phyloP scores from a whole-genome alignment of 306 rosid genomes.

The Boehmeria nivea region DNA sequence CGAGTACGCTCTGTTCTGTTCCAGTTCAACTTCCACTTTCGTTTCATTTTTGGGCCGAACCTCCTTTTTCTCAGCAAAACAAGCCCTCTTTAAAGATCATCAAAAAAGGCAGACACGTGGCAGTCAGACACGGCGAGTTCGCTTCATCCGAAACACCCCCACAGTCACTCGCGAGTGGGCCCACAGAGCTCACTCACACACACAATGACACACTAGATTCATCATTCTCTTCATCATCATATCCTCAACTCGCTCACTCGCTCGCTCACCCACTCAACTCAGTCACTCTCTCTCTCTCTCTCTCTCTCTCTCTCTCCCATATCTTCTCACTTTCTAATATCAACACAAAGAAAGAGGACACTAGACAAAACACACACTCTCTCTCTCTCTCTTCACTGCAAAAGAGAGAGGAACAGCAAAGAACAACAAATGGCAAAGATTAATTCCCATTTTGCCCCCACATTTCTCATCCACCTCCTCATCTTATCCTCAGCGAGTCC shows the following conservation, averaged over 20 bases:
- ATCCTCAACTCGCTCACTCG: neutral
- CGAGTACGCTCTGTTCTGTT: no score
- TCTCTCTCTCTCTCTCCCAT: neutral
- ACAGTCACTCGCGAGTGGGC: slow-evolving; percentile 8
- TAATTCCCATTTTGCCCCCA: slow-evolving; percentile 57
- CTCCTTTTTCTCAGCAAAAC: neutral
- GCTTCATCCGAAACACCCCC: neutral
- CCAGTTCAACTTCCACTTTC: no score
- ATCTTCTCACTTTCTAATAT: slow-evolving; percentile 4
- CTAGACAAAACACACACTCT: neutral
- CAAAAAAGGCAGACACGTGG: neutral
- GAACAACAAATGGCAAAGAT: slow-evolving; percentile 33
- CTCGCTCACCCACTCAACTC: neutral
- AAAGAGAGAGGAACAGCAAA: slow-evolving; percentile 15
- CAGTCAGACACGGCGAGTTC: neutral
- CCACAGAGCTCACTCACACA: no score
- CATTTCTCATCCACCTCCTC: slow-evolving; percentile 13
- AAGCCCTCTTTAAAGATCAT: no score
- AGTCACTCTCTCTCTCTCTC: slow-evolving; percentile 1
- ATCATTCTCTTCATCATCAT: no score
- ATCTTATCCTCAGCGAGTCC: slow-evolving; percentile 24
- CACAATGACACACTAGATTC: no score
- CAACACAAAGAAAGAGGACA: slow-evolving; percentile 1
- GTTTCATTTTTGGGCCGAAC: neutral
- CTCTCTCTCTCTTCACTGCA: slow-evolving; percentile 2